Conservation (phyloP, 2,329 filamentous ascomycete genomes). For the Blastomyces gilchristii region DNA sequence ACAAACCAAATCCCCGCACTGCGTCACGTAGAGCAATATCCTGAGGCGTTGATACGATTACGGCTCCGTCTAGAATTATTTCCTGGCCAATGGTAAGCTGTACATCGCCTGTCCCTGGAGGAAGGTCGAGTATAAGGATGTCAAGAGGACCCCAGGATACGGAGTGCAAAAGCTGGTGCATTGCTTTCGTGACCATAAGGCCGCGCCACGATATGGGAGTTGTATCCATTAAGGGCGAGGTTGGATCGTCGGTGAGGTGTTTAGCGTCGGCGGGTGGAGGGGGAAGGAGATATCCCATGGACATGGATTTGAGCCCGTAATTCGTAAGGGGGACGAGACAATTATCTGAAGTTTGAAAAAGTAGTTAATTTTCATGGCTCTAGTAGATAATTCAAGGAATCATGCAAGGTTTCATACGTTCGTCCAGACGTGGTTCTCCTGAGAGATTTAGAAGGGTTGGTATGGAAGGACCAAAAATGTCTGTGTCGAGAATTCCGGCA, state of each 20-base stretch:
- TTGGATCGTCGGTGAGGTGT: conserved; percentile 18
- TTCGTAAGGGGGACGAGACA: conserved; percentile 77
- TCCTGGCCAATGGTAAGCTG: conserved; percentile 97
- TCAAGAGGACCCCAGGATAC: conserved; percentile 90
- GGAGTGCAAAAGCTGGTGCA: conserved; percentile 89
- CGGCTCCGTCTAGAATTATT: conserved; percentile 67
- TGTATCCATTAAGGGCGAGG: conserved; percentile 32
- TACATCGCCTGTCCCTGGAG: conserved; percentile 89
- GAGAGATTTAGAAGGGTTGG: conserved; percentile 78
- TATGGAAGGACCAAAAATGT: conserved; percentile 93
- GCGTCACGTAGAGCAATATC: conserved; percentile 87
- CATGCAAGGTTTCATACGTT: conserved; percentile 44
- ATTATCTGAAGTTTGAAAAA: conserved; percentile 24
- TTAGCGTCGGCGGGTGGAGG: conserved; percentile 45
- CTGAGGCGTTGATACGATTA: conserved; percentile 90
- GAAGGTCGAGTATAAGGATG: conserved; percentile 78
- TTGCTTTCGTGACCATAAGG: conserved; percentile 93
- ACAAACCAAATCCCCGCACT: conserved; percentile 85
- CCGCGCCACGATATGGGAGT: conserved; percentile 91
- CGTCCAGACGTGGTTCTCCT: conserved; percentile 65
- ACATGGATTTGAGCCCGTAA: conserved; percentile 97
- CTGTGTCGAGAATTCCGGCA: conserved; percentile 82
- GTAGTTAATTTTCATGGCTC: background rate
- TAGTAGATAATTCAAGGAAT: background rate
- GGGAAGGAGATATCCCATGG: conserved; percentile 82